Evolutionary conservation across 148 eudicot genomes (phyloP).

Genomic region (Fagopyrum esculentum): DNA sequence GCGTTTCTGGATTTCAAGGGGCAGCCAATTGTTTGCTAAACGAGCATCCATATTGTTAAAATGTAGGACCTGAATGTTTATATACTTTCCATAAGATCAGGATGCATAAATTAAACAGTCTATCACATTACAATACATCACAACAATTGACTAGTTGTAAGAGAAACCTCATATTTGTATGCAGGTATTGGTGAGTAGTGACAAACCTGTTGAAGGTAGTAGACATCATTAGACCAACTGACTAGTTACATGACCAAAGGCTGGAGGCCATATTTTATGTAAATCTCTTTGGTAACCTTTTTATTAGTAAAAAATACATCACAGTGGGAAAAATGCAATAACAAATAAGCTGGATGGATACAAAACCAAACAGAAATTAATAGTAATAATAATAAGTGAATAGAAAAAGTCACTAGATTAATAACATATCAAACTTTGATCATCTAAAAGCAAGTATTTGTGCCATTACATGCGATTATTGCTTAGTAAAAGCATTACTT

Average conservation of each 20-base stretch:
- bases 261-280: no score
- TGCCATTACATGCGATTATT: conserved; percentile 89
- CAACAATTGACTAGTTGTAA: no score
- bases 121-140: neutral
- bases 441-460: conserved; percentile 95
- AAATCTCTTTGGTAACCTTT: no score
- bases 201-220: no score
- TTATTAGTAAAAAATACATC: no score
- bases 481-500: conserved; percentile 65
- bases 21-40: conserved; percentile 41
- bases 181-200: no score
- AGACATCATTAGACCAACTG: no score
- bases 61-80: conserved; percentile 61
- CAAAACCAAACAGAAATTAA: no score
- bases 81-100: conserved; percentile 14
- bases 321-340: no score
- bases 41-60: conserved; percentile 90
- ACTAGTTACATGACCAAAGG: no score
- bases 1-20: conserved; percentile 62
- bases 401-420: conserved; percentile 10
- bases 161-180: no score
- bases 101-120: neutral
- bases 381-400: neutral
- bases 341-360: no score
- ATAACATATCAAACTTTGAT: conserved; percentile 48